Base-by-base conservation (phyloP, 495 filamentous ascomycete genomes). In the Cercophora sp. region DNA sequence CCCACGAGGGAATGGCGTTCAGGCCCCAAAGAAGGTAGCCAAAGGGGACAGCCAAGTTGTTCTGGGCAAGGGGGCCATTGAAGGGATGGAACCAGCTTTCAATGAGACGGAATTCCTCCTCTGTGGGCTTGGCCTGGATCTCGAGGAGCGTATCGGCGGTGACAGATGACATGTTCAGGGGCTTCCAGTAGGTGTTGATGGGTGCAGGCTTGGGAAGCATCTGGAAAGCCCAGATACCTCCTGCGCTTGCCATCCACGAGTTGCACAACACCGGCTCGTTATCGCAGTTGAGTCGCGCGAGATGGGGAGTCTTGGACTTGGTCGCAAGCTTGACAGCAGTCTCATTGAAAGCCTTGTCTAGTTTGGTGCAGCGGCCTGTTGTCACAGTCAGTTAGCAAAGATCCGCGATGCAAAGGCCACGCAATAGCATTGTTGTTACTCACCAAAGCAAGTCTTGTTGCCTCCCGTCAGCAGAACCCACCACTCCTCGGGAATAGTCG, bases 361-460 rank as follows among this genome's bases (percentile, higher is more conserved):
- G 47, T n/a, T 55, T 57, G 4, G 18, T 62, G 57, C 79, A 82
- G 46, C 63, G 71, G 54, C 74, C 75, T 78, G 53, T 37, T 18
- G 6, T 10, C 31, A 47, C 9, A 11, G 32, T 23, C 46, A 48
- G 53, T 61, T 58, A 32, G 29, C 29, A 32, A 6, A 32, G 13
- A 32, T 32, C 8, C 29, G 29, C 29, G n/a, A n/a, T n/a, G n/a
- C n/a, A n/a, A n/a, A n/a, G n/a, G n/a, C n/a, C n/a, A n/a, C n/a
- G n/a, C n/a, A n/a, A n/a, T n/a, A n/a, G n/a, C n/a, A n/a, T n/a
- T n/a, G 26, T 20, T 48, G 27, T 34, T 50, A 75, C 71, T 56
- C 61, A 78, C 75, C 89, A 61, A 82, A 89, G 75, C 91, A 96
- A 24, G 89, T 91, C 74, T 86, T 89, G 71, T 96, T 94, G 35